Conservation (phyloP, 768 basidiomycete species). For the Thelephora aurantiotincta region DNA sequence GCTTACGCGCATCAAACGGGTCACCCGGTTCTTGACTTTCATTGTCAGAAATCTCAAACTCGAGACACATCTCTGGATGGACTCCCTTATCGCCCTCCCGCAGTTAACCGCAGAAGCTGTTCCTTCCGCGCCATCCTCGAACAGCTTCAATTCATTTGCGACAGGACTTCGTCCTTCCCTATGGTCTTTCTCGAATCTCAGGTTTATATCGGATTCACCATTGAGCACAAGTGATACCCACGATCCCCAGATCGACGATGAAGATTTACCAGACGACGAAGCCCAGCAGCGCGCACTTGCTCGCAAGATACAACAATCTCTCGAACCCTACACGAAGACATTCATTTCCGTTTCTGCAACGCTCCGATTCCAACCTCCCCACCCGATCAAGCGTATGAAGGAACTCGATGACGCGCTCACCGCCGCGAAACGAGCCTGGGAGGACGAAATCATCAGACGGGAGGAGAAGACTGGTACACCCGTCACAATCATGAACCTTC, state of each 20-base stretch:
- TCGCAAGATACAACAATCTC: constrained; percentile 61
- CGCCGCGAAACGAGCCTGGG: constrained; percentile 61
- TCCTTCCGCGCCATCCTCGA: constrained; percentile 23
- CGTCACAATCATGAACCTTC: not conserved
- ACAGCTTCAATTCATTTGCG: not conserved
- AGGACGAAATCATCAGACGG: constrained; percentile 69
- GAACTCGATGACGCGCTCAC: constrained; percentile 72
- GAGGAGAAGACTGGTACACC: constrained; percentile 44
- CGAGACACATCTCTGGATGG: constrained; percentile 90
- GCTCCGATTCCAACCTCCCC: constrained; percentile 83
- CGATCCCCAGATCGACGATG: constrained; percentile 16
- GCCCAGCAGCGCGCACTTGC: constrained; percentile 58
- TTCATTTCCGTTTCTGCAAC: constrained; percentile 93
- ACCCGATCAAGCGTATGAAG: constrained; percentile 78
- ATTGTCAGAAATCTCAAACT: constrained; percentile 88
- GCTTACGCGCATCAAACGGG: constrained; percentile 76
- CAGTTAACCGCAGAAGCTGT: constrained; percentile 52
- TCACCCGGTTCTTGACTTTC: constrained; percentile 84
- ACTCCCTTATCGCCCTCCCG: constrained; percentile 67
- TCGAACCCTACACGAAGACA: constrained; percentile 74
- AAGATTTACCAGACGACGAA: constrained; percentile 51
- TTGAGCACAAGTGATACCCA: constrained; percentile 16
- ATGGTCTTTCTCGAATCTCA: not conserved
- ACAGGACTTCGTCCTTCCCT: not conserved
- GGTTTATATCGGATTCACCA: constrained; percentile 2